Conservation (phyloP, 164 flowering plant species). For the Cinnamomum micranthum region DNA sequence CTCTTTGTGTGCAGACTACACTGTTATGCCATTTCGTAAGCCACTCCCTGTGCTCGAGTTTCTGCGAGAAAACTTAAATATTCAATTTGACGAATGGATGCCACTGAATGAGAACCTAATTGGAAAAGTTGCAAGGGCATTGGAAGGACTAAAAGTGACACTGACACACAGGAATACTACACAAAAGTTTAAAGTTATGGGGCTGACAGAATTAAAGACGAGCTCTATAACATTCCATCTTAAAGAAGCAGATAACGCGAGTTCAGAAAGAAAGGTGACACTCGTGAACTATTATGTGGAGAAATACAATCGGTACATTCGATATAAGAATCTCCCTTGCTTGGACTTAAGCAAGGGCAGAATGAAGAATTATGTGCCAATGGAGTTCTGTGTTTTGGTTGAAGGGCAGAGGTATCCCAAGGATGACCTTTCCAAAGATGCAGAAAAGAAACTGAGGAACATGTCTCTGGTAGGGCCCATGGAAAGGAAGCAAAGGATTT, state of each 20-base stretch:
- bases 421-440: conserved; percentile 32
- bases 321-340: conserved; percentile 48
- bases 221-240: conserved; percentile 18
- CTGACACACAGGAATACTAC: conserved; percentile 59
- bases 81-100: not conserved
- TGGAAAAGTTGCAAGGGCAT: conserved; percentile 21
- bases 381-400: conserved; percentile 67
- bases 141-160: conserved; percentile 51
- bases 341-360: conserved; percentile 51
- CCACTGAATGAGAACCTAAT: not conserved
- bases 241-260: conserved; percentile 30
- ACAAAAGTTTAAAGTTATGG: conserved; percentile 47
- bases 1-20: conserved; percentile 53
- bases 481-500: conserved; percentile 36
- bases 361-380: conserved; percentile 50
- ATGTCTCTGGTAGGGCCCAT: conserved; percentile 34
- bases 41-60: conserved; percentile 46
- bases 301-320: conserved; percentile 37
- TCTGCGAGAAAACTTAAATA: conserved; percentile 34
- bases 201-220: conserved; percentile 32
- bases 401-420: conserved; percentile 70
- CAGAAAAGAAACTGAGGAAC: conserved; percentile 24
- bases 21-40: conserved; percentile 53
- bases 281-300: conserved; percentile 47
- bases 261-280: conserved; percentile 16